Conservation (phyloP, 1,139 yeast genomes). For the Debaryomyces subglobosus region DNA sequence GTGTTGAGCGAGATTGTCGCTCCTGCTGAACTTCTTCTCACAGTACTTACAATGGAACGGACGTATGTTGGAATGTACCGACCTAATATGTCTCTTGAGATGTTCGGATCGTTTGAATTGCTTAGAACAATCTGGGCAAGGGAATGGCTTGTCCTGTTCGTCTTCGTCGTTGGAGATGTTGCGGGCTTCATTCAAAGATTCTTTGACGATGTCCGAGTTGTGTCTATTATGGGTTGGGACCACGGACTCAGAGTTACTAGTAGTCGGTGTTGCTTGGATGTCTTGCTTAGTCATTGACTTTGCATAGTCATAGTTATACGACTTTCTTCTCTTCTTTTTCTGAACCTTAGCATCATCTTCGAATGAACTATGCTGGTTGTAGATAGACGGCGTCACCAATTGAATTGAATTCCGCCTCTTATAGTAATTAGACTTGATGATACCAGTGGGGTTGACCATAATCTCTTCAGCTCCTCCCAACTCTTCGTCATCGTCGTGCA, state of each 20-base stretch:
- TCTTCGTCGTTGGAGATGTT: slow-evolving; percentile 11
- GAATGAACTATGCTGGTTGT: slow-evolving; percentile 5
- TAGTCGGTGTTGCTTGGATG: not conserved
- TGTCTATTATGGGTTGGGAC: not conserved
- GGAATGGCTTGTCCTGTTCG: slow-evolving; percentile 41
- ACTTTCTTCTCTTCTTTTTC: slow-evolving; percentile 21
- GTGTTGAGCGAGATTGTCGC: slow-evolving; percentile 54
- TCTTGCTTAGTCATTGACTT: not conserved
- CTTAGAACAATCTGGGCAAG: slow-evolving; percentile 49
- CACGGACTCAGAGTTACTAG: not conserved
- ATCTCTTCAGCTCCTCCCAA: slow-evolving; percentile 21
- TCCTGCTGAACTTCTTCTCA: slow-evolving; percentile 50
- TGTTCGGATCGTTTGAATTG: slow-evolving; percentile 54
- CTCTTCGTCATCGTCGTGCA: slow-evolving; percentile 14
- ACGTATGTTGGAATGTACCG: slow-evolving; percentile 51
- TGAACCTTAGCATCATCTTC: slow-evolving; percentile 9
- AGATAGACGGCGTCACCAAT: slow-evolving; percentile 14
- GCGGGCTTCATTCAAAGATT: not conserved
- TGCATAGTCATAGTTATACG: slow-evolving; percentile 12
- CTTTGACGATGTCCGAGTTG: not conserved
- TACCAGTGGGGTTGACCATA: slow-evolving; percentile 30
- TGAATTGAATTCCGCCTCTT: slow-evolving; percentile 30
- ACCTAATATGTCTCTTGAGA: slow-evolving; percentile 49
- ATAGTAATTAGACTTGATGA: slow-evolving; percentile 20
- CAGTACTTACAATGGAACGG: slow-evolving; percentile 54